phyloP scores from a whole-genome alignment of 495 filamentous ascomycete genomes.

The Filosporella fistucella region DNA sequence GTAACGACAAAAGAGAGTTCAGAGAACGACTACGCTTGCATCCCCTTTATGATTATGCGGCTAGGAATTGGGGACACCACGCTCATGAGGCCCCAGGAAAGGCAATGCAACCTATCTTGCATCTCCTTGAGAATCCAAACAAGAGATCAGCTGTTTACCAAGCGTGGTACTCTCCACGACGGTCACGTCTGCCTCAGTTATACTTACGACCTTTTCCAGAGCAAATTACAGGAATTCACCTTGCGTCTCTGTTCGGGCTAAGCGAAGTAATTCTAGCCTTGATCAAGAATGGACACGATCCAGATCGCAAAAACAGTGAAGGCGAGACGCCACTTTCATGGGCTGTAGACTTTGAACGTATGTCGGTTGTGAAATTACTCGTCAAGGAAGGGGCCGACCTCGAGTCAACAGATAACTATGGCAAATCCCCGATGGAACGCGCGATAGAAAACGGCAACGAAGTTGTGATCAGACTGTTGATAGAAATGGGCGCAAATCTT shows the following conservation, averaged over 20 bases:
- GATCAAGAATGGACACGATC: not conserved
- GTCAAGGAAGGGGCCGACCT: not conserved
- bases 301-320: not conserved
- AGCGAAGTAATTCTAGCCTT: not conserved
- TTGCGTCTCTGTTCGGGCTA: constrained; percentile 23
- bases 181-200: not conserved
- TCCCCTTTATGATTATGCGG: constrained; percentile 12
- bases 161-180: constrained; percentile 1
- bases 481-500: constrained; percentile 14
- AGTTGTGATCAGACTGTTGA: constrained; percentile 23
- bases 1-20: constrained; percentile 24
- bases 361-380: not conserved
- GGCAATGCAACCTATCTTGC: not conserved
- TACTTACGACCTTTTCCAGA: constrained; percentile 9
- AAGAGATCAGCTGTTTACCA: constrained; percentile 20
- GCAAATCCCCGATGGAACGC: constrained; percentile 8
- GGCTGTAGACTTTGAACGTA: not conserved
- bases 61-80: constrained; percentile 33
- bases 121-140: constrained; percentile 18
- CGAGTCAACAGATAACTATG: not conserved
- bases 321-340: constrained; percentile 30
- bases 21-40: constrained; percentile 17
- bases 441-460: constrained; percentile 34
- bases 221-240: constrained; percentile 19
- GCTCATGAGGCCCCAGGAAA: constrained; percentile 17